Base-by-base conservation (phyloP, 495 filamentous ascomycete species). In the Tetracladium marchalianum region DNA sequence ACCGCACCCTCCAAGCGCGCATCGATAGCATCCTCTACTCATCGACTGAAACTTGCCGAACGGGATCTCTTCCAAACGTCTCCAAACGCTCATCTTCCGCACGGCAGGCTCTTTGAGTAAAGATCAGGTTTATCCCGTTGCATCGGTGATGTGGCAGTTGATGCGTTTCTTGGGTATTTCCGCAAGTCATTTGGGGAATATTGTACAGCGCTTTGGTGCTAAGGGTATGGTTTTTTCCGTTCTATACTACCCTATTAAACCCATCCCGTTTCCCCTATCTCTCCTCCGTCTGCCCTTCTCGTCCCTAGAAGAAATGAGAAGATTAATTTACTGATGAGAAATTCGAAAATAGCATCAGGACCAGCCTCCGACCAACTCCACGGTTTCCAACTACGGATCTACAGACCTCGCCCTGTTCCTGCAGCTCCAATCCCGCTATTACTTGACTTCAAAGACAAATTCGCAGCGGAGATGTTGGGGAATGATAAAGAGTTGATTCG, bases 391-490 rank as follows among this genome's bases (percentile, higher is more conserved):
- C 44, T 52, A 2, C 22, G 47, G 7, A 35, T 52, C 32, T 52
- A 52, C 44, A 0, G 44, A 52, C 38, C 18, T 52, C n/a, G 51
- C 51, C 27, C 42, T 53, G 7, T 53, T 53, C 27, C 45, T n/a
- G 51, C 40, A 49, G 45, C 9, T 44, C 39, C 6, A 44, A 41
- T 37, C 51, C 51, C 12, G n/a, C 41, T 53, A 5, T 41, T 53
- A 0, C 42, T 53, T 12, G 41, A 53, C 37, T 41, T 53, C 18
- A 39, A 45, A n/a, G 46, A 49, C 17, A 49, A 45, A 36, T 15
- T 40, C 13, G 44, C 49, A 11, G 22, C 37, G 34, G 45, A 53
- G 10, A 13, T 53, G 11, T 11, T 53, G n/a, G 51, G 41, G 5
- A 15, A 33, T 19, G 51, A 53, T 33, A 19, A 36, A 13, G 35